Conservation (phyloP, 768 basidiomycete species). For the Lactarius deliciosus region DNA sequence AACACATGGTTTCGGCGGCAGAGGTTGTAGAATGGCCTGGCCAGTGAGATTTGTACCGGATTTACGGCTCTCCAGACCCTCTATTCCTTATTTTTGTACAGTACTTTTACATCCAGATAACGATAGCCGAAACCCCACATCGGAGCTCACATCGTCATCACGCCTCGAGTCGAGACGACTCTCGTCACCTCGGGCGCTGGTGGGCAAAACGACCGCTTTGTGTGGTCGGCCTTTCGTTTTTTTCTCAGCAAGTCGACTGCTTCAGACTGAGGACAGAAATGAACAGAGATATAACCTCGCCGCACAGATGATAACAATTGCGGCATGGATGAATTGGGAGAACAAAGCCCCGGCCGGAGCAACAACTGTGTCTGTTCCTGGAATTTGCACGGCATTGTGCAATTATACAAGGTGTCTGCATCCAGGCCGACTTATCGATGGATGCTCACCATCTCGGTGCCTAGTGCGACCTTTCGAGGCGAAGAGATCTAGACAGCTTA, state of each 20-base stretch:
- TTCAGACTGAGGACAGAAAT: background rate
- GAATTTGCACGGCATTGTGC: background rate
- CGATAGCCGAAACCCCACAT: conserved; percentile 4
- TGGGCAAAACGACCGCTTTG: background rate
- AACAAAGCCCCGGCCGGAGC: conserved; percentile 20
- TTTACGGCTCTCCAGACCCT: conserved; percentile 4
- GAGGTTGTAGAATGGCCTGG: conserved; percentile 83
- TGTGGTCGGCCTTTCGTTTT: background rate
- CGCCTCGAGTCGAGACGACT: background rate
- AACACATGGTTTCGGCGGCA: conserved; percentile 71
- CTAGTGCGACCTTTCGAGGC: background rate
- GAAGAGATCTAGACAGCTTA: background rate
- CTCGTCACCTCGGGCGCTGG: background rate
- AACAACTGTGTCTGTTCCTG: background rate
- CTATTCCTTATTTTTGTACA: conserved; percentile 4
- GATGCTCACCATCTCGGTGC: background rate
- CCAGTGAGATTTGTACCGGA: conserved; percentile 16
- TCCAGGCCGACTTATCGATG: background rate
- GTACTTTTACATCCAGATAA: conserved; percentile 9
- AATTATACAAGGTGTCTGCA: background rate
- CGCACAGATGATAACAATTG: background rate
- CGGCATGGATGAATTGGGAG: conserved; percentile 14
- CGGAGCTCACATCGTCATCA: conserved; percentile 2
- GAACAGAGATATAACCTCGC: background rate
- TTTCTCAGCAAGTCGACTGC: background rate